phyloP scores from a whole-genome alignment of 805 yeast species.

The Schwanniomyces polymorphus region DNA sequence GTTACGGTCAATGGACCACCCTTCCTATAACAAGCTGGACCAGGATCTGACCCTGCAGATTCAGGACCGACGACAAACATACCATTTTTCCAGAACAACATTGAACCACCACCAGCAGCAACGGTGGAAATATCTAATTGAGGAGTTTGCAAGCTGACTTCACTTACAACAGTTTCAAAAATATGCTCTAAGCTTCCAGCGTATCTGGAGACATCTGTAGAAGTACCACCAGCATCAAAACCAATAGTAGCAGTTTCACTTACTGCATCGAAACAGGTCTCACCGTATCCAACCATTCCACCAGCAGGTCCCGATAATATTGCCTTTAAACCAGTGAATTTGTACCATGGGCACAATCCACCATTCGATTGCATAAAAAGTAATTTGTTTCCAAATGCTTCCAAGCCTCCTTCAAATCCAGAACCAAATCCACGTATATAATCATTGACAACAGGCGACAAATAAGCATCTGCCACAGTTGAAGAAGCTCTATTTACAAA shows the following conservation, averaged over 20 bases:
- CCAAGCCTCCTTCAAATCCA: constrained; percentile 34
- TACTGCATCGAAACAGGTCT: constrained; percentile 59
- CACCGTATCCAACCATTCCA: constrained; percentile 88
- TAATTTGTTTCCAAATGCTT: constrained; percentile 46
- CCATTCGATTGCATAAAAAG: constrained; percentile 96
- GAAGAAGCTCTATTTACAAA: constrained; percentile 35
- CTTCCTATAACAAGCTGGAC: constrained; percentile 84
- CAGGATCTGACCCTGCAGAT: constrained; percentile 85
- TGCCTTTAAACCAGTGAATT: constrained; percentile 81
- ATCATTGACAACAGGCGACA: constrained; percentile 31
- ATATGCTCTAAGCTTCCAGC: constrained; percentile 42
- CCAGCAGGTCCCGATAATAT: constrained; percentile 94
- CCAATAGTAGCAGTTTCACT: constrained; percentile 26
- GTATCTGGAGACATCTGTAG: constrained; percentile 46
- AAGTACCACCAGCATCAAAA: constrained; percentile 46
- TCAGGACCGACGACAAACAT: constrained; percentile 80
- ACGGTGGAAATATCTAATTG: constrained; percentile 44
- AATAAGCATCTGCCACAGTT: constrained; percentile 38
- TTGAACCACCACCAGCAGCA: constrained; percentile 44
- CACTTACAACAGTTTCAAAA: constrained; percentile 45
- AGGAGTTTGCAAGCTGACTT: constrained; percentile 45
- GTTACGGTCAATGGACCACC: constrained; percentile 84
- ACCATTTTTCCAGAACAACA: constrained; percentile 26
- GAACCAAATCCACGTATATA: constrained; percentile 30
- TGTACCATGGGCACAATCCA: constrained; percentile 76